Conservation (phyloP, 352 stramenopile species). For the Phytophthora hybrid region DNA sequence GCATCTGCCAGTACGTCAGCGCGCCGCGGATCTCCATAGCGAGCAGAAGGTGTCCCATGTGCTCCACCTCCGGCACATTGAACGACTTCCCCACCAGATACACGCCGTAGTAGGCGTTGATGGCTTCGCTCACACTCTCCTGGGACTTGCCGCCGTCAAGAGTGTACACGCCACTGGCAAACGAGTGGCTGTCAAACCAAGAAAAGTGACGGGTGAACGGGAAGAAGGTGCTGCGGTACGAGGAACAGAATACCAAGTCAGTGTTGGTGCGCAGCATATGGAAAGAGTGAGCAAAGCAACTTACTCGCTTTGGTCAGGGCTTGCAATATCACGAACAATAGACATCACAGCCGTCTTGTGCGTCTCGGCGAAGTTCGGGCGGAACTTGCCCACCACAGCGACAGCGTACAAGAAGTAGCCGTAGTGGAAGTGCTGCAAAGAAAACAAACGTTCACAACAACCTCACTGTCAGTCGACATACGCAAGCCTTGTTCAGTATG, state of each 20-base stretch:
- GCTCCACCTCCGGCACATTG: conserved; percentile 68
- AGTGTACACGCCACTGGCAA: conserved; percentile 95
- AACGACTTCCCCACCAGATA: conserved; percentile 92
- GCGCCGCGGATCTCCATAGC: conserved; percentile 94
- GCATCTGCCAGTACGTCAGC: conserved; percentile 97
- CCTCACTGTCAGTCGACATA: conserved; percentile 3
- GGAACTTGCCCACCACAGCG: conserved; percentile 83
- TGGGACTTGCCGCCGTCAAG: conserved; percentile 96
- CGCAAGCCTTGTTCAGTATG: neutral
- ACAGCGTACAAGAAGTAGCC: conserved; percentile 93
- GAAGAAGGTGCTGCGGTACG: conserved; percentile 75
- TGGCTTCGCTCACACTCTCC: conserved; percentile 96
- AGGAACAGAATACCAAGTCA: conserved; percentile 14
- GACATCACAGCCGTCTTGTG: conserved; percentile 83
- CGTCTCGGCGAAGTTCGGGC: conserved; percentile 67
- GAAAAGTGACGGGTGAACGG: conserved; percentile 95
- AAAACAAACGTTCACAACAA: conserved; percentile 18
- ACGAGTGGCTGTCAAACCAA: conserved; percentile 98
- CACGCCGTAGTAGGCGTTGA: conserved; percentile 98
- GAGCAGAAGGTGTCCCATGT: conserved; percentile 93
- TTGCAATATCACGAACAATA: conserved; percentile 85
- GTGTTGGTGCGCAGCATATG: neutral
- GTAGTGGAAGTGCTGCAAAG: conserved; percentile 96
- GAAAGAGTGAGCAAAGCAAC: conserved; percentile 35
- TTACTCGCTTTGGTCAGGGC: conserved; percentile 66